Percentiles rank a stretch among this genome's conserved stretches.
These are phyloP conservation scores for Margaritispora aquatica DNA, from an alignment of 495 filamentous ascomycete genomes.

Conservation along the genomic window DNA sequence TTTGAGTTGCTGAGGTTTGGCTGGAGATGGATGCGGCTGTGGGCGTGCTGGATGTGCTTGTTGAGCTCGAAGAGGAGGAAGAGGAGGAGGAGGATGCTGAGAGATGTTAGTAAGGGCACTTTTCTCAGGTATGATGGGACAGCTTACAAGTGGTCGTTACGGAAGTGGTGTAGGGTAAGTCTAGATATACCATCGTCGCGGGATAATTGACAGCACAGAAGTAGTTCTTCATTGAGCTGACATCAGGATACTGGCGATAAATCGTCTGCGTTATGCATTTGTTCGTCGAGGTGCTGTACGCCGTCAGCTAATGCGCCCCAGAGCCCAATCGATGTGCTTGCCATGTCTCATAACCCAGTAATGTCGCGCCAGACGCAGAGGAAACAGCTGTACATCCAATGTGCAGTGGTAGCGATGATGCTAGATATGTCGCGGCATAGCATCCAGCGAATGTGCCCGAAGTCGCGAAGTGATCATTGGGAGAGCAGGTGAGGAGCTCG, in stretches of 20 bases:
- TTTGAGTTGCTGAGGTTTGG: conserved; percentile 1
- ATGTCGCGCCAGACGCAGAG: too few relatives aligned
- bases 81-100: too few relatives aligned
- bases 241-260: neutral
- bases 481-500: too few relatives aligned
- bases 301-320: neutral
- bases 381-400: neutral
- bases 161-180: neutral
- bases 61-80: too few relatives aligned
- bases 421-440: neutral
- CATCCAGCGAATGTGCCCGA: neutral
- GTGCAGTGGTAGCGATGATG: neutral
- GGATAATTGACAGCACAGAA: neutral
- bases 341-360: neutral
- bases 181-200: conserved; percentile 2
- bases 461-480: neutral
- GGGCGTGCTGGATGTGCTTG: too few relatives aligned
- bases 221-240: neutral
- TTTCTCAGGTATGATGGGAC: conserved; percentile 1
- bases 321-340: neutral
- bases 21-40: neutral
- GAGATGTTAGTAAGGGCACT: too few relatives aligned
- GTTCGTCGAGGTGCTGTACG: neutral
- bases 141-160: conserved; percentile 5
- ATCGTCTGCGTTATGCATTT: neutral